Evolutionary conservation across 2,329 filamentous ascomycete species (phyloP).

Genomic region (Pestalotiopsis sp.): DNA sequence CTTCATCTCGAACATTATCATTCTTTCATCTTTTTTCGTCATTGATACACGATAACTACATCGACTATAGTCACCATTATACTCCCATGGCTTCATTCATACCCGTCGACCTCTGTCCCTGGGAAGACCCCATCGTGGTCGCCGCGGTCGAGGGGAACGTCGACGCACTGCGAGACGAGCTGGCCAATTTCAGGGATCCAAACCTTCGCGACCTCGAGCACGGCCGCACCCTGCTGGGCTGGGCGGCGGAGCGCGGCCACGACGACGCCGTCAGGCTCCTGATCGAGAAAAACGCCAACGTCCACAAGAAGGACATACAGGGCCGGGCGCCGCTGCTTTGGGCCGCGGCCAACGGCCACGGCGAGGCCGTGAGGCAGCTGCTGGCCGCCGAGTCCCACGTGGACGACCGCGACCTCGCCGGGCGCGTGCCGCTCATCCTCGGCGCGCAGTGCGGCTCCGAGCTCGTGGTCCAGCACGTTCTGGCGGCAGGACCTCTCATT

Average conservation of each 20-base stretch:
- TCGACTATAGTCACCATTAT: too few species aligned
- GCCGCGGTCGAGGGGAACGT: background rate
- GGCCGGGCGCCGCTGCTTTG: background rate
- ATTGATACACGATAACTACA: background rate
- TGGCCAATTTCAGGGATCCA: background rate
- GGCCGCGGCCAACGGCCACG: background rate
- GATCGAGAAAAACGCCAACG: background rate
- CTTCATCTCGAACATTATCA: too few species aligned
- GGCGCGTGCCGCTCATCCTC: background rate
- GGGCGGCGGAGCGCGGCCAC: background rate
- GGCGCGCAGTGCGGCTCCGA: background rate
- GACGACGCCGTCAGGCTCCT: background rate
- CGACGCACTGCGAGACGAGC: background rate
- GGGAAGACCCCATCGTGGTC: background rate
- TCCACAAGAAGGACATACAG: background rate
- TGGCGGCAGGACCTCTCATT: background rate
- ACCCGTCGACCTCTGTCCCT: background rate
- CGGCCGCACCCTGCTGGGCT: background rate
- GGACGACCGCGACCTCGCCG: background rate
- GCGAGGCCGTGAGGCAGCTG: background rate
- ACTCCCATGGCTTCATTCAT: background rate
- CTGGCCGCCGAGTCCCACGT: background rate
- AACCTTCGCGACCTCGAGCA: background rate
- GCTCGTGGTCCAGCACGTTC: background rate
- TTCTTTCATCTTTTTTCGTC: too few species aligned